A percentile compares a stretch with the other conserved stretches of the same genome.
phyloP scores from a whole-genome alignment of 345 rosid genomes.

The Gossypioides kirkii region DNA sequence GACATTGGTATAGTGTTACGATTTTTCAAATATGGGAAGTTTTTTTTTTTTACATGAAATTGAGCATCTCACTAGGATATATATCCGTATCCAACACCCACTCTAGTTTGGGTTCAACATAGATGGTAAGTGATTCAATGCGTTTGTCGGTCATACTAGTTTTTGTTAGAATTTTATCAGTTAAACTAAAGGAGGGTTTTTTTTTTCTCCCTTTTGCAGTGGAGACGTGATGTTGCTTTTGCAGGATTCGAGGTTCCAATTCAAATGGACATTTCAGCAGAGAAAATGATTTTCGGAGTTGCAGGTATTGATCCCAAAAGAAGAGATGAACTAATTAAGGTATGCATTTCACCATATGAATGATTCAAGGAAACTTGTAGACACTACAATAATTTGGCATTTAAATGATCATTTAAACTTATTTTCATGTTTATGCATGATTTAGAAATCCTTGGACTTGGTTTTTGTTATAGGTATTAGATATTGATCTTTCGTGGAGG shows the following conservation, averaged over 20 bases:
- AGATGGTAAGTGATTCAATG: background rate
- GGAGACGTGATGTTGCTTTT: constrained; percentile 97
- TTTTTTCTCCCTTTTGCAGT: constrained; percentile 34
- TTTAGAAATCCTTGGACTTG: background rate
- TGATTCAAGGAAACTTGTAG: background rate
- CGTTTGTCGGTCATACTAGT: background rate
- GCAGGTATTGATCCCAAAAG: constrained; percentile 80
- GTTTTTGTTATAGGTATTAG: constrained; percentile 49
- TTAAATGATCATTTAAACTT: background rate
- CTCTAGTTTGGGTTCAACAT: background rate
- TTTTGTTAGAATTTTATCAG: background rate
- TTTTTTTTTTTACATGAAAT: background rate
- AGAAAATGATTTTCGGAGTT: constrained; percentile 91
- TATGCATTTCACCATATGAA: constrained; percentile 15
- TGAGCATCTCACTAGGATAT: background rate
- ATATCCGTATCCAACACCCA: background rate
- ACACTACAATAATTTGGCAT: background rate
- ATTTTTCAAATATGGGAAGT: too few species aligned
- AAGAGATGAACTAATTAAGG: constrained; percentile 85
- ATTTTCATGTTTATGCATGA: background rate
- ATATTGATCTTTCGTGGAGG: constrained; percentile 86
- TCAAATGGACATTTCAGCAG: constrained; percentile 85
- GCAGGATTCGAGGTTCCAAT: constrained; percentile 96
- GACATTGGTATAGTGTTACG: too few species aligned
- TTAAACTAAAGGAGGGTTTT: constrained; percentile 3